Evolutionary conservation across 768 basidiomycete genomes (phyloP).

Genomic region (Hysterangium stoloniferum): DNA sequence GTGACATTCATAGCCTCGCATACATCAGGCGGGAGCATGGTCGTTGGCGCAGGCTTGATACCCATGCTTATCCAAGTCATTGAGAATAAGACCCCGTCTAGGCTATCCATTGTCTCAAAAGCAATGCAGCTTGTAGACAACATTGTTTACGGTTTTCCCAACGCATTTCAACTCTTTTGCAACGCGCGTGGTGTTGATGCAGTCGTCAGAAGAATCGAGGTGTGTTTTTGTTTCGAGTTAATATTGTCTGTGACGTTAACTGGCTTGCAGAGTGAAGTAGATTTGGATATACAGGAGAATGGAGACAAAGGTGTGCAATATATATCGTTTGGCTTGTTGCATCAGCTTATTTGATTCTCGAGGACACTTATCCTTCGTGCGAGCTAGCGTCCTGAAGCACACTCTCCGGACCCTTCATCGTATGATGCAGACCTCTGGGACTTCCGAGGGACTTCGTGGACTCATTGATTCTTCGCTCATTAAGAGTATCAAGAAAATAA

Average conservation of each 20-base stretch:
- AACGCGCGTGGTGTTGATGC: constrained; percentile 76
- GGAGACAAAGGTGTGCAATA: constrained; percentile 43
- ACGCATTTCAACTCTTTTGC: constrained; percentile 83
- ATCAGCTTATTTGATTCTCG: neutral
- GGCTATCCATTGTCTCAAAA: constrained; percentile 75
- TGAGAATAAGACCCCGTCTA: constrained; percentile 62
- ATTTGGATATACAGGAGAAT: constrained; percentile 53
- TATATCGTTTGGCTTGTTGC: constrained; percentile 28
- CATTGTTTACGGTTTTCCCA: constrained; percentile 82
- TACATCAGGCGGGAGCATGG: constrained; percentile 82
- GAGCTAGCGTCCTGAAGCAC: constrained; percentile 80
- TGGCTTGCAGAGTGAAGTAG: constrained; percentile 51
- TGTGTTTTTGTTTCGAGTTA: constrained; percentile 28
- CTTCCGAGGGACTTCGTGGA: constrained; percentile 88
- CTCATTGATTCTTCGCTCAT: constrained; percentile 86
- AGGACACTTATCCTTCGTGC: constrained; percentile 70
- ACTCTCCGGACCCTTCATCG: constrained; percentile 88
- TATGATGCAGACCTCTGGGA: constrained; percentile 95
- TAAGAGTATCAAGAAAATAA: constrained; percentile 80
- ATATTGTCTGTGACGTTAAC: constrained; percentile 6
- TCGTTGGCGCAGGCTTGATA: constrained; percentile 89
- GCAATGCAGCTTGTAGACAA: constrained; percentile 90
- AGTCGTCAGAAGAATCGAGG: constrained; percentile 83
- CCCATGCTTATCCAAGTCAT: constrained; percentile 85
- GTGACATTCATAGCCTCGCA: constrained; percentile 83